Evolutionary conservation across 495 filamentous ascomycete genomes (phyloP).

Genomic region (Aspergillus steynii): DNA sequence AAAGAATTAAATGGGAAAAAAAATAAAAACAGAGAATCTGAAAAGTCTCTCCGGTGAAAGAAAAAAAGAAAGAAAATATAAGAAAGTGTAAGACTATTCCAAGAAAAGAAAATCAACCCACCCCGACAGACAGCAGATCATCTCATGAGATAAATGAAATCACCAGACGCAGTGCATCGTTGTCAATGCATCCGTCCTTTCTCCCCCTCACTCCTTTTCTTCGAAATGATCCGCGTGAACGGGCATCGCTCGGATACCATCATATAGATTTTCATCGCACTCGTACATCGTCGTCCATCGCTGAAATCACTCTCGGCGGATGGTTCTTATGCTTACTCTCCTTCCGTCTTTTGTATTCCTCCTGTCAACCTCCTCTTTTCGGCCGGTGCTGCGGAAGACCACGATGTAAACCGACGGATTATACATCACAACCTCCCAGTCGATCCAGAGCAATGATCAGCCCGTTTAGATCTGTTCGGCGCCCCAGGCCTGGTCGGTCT

Average conservation of each 20-base stretch:
- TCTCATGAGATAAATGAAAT: background rate
- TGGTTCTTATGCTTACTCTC: constrained; percentile 3
- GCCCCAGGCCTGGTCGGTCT: constrained; percentile 85
- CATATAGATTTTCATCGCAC: constrained; percentile 23
- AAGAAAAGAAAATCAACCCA: background rate
- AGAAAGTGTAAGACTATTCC: background rate
- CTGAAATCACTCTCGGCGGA: constrained; percentile 11
- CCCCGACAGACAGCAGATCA: background rate
- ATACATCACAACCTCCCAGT: background rate
- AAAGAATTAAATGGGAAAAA: background rate
- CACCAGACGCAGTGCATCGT: background rate
- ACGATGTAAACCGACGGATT: background rate
- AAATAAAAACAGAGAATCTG: background rate
- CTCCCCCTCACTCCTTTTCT: background rate
- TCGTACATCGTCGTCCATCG: constrained; percentile 24
- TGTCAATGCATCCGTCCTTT: background rate
- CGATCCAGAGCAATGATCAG: background rate
- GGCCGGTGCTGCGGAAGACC: background rate
- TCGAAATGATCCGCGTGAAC: background rate
- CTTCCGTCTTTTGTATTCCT: background rate
- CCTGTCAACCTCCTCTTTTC: background rate
- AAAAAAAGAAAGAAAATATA: background rate
- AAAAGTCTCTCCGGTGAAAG: background rate
- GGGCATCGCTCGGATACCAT: constrained; percentile 14
- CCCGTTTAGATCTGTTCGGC: constrained; percentile 78